Base-by-base conservation (phyloP, 768 basidiomycete species). In the Leccinum truebloodii region DNA sequence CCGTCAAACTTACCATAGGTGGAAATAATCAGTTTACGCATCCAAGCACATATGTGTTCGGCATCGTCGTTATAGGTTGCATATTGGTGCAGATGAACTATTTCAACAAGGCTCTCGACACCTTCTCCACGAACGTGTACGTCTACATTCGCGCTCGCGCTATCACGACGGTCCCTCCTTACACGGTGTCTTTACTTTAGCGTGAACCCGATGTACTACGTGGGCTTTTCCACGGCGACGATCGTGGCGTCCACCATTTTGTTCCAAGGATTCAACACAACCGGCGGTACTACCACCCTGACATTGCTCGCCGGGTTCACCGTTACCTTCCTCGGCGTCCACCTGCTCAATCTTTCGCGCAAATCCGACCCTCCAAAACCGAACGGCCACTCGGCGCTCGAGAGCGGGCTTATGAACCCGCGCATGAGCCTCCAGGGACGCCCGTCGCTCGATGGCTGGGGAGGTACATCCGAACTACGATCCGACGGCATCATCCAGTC, bases 121-220 rank as follows among this genome's bases (percentile, higher is more conserved):
- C 86, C 1, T 98, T 98, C 75, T 95, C 94, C 3, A 97, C 95
- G 49, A 98, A 98, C 71, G 92, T 98, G 94, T 96, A 83, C 64
- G 93, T 82, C 14, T 26, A 1, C 50, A 26, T 49, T 16, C 24
- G 16, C 14, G 28, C 10, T 54, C 54, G 60, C 35, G 18, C 14
- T 52, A 5, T 1, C 51, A 30, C 6, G 22, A 59, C 52, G 14
- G 18, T 55, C 28, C 32, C 6, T 41, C 41, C 60, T 58, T 41
- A 60, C 22, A 9, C 24, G 49, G 34, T 2, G 9, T 48, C 35
- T 24, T 56, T 65, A 96, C 41, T 20, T 56, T 65, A 96, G 94
- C 53, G 95, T 98, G 55, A 98, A 98, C 73, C 96, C 95, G 0
- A 90, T 97, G 80, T 98, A 98, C 77, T 98, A 95, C 70, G 96